These are phyloP conservation scores for Hypoxylon sp. DNA, from an alignment of 2,329 filamentous ascomycete genomes.

Conservation along the genomic window DNA sequence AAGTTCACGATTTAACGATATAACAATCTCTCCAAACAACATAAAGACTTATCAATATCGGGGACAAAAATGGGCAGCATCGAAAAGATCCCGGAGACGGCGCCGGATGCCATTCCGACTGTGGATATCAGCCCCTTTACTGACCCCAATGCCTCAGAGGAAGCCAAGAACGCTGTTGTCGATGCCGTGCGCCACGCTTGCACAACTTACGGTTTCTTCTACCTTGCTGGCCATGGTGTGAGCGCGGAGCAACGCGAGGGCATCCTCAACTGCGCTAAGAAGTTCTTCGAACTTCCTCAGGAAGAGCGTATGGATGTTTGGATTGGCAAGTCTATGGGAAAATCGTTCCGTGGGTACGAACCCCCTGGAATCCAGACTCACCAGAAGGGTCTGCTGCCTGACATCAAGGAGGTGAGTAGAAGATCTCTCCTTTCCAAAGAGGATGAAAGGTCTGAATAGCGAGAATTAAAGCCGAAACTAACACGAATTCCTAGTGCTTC, in stretches of 20 bases:
- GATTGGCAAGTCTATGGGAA: conserved; percentile 50
- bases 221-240: conserved; percentile 54
- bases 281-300: conserved; percentile 49
- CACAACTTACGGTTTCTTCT: conserved; percentile 54
- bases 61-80: conserved; percentile 39
- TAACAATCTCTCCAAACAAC: conserved; percentile 1
- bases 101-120: conserved; percentile 49
- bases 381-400: conserved; percentile 50
- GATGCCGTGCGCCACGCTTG: conserved; percentile 50
- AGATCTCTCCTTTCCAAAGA: background rate
- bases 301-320: conserved; percentile 51
- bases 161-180: conserved; percentile 46
- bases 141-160: conserved; percentile 41
- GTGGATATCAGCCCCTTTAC: conserved; percentile 52
- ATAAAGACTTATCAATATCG: conserved; percentile 15
- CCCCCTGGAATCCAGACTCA: conserved; percentile 49
- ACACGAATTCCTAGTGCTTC: conserved; percentile 41
- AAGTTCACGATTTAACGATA: conserved; percentile 9
- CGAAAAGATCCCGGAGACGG: conserved; percentile 35
- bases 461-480: conserved; percentile 1
- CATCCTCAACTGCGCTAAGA: conserved; percentile 44
- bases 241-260: conserved; percentile 41
- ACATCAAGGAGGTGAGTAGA: conserved; percentile 50
- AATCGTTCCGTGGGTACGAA: conserved; percentile 52
- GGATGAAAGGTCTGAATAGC: background rate